These are phyloP conservation scores for Plenodomus biglobosus DNA, from an alignment of 2,329 filamentous ascomycete species.

Conservation along the genomic window DNA sequence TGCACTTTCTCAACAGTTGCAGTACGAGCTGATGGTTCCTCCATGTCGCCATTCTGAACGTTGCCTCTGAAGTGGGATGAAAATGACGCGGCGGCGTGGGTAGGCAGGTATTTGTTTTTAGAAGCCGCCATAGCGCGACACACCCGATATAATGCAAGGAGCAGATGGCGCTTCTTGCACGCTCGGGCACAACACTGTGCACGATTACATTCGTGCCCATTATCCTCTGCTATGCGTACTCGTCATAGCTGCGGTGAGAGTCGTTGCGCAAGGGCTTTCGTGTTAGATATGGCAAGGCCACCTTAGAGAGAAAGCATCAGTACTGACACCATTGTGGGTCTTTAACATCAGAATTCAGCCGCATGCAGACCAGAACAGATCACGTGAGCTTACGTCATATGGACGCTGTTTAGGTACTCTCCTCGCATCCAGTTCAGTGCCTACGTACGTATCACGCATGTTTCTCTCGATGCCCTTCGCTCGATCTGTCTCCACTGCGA, in stretches of 20 bases:
- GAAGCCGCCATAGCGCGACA: neutral
- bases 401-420: too few relatives aligned
- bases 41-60: slow-evolving; percentile 11
- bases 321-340: neutral
- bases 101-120: neutral
- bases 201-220: too few relatives aligned
- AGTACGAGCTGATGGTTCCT: slow-evolving; percentile 20
- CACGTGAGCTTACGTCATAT: neutral
- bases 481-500: too few relatives aligned
- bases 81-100: slow-evolving; percentile 13
- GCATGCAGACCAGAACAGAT: neutral
- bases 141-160: neutral
- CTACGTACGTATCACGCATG: too few relatives aligned
- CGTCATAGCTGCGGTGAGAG: neutral
- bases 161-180: neutral
- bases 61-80: neutral
- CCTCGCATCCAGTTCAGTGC: too few relatives aligned
- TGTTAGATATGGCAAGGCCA: too few relatives aligned
- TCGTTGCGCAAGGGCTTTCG: too few relatives aligned
- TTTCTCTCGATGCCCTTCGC: too few relatives aligned
- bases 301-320: neutral
- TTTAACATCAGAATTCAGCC: neutral
- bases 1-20: slow-evolving; percentile 27
- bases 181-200: neutral
- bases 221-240: neutral